These are phyloP conservation scores for Pseudisothecium myosuroides DNA, from an alignment of 225 moss, liverwort and hornwort genomes.

Conservation along the genomic window DNA sequence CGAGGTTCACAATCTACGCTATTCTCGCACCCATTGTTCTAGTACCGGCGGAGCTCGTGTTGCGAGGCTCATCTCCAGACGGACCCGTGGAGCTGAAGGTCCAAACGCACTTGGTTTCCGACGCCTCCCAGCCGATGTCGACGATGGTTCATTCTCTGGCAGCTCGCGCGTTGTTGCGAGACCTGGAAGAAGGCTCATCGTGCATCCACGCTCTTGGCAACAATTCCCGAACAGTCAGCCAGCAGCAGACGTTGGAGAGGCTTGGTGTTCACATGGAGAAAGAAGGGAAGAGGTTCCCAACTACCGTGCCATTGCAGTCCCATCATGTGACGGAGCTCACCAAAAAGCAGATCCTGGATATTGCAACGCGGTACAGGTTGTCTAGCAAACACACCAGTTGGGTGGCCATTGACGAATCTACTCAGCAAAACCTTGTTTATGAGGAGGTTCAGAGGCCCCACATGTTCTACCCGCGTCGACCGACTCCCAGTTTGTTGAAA, in stretches of 20 bases:
- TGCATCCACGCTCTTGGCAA: slow-evolving; percentile 6
- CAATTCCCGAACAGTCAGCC: neutral
- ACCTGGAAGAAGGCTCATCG: slow-evolving; percentile 38
- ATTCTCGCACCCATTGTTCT: slow-evolving; percentile 4
- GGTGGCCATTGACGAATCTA: slow-evolving; percentile 26
- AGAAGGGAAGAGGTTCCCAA: neutral
- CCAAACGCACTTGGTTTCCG: neutral
- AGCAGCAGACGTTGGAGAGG: neutral
- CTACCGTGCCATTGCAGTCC: neutral
- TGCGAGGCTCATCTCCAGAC: slow-evolving; percentile 20
- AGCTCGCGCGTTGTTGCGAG: slow-evolving; percentile 28
- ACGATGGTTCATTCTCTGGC: slow-evolving; percentile 33
- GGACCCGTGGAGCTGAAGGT: slow-evolving; percentile 37
- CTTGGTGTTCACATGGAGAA: neutral
- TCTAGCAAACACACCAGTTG: slow-evolving; percentile 29
- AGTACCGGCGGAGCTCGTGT: neutral
- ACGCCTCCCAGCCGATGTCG: neutral
- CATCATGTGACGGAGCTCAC: neutral
- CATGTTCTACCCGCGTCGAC: neutral
- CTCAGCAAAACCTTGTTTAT: neutral
- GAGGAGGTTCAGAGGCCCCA: neutral
- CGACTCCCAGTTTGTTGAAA: neutral
- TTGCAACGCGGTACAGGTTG: neutral
- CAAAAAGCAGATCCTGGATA: neutral
- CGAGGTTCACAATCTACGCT: slow-evolving; percentile 20